A percentile compares a stretch with the other conserved stretches of the same genome.
Evolutionary conservation across 805 yeast genomes (phyloP).

Genomic region (Candida silvatica): DNA sequence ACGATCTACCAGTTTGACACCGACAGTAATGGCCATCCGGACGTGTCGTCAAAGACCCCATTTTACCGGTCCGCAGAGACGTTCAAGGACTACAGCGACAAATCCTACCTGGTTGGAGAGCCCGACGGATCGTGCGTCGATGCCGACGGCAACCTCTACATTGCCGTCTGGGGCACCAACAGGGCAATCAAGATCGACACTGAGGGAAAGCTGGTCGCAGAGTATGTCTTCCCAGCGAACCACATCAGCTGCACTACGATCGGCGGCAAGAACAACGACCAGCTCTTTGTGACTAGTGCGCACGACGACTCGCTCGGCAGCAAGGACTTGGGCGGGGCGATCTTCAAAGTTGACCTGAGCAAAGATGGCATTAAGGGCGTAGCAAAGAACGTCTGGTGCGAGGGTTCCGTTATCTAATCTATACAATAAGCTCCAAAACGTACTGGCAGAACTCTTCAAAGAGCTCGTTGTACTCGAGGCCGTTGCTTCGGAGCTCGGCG

Average conservation of each 20-base stretch:
- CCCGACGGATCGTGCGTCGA: constrained; percentile 79
- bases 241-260: constrained; percentile 60
- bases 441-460: constrained; percentile 61
- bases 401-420: constrained; percentile 9
- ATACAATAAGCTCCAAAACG: constrained; percentile 19
- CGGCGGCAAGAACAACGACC: constrained; percentile 51
- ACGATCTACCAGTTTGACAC: constrained; percentile 41
- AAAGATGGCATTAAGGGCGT: constrained; percentile 26
- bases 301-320: constrained; percentile 26
- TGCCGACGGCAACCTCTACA: constrained; percentile 43
- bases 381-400: constrained; percentile 22
- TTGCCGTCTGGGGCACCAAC: constrained; percentile 59
- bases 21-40: constrained; percentile 25
- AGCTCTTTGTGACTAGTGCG: constrained; percentile 63
- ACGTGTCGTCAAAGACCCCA: constrained; percentile 26
- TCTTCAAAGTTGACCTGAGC: constrained; percentile 40
- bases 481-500: constrained; percentile 52
- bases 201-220: constrained; percentile 42
- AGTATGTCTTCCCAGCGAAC: constrained; percentile 47
- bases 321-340: constrained; percentile 50
- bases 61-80: constrained; percentile 27
- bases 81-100: constrained; percentile 10
- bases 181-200: constrained; percentile 45
- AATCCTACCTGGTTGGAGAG: constrained; percentile 33
- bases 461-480: constrained; percentile 54